These are phyloP conservation scores for Epicoccum sorghinum DNA, from an alignment of 2,329 filamentous ascomycete species.

Conservation along the genomic window DNA sequence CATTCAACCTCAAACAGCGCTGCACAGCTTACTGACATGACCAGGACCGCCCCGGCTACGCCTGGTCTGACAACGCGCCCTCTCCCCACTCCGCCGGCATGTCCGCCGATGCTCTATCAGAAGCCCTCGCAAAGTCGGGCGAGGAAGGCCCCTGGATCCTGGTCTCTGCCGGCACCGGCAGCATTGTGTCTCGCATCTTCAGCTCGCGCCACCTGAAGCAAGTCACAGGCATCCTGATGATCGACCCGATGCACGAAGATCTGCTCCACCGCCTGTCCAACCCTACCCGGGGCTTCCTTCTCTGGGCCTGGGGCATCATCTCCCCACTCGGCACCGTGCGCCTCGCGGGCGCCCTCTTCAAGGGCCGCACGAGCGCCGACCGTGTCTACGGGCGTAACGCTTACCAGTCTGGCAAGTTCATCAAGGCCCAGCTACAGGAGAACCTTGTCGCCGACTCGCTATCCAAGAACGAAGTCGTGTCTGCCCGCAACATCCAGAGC, in stretches of 20 bases:
- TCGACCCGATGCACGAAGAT: slow-evolving; percentile 90
- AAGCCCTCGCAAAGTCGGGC: slow-evolving; percentile 78
- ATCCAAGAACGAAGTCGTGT: slow-evolving; percentile 80
- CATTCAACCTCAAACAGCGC: too few species aligned
- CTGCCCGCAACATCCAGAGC: slow-evolving; percentile 79
- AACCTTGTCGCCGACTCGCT: slow-evolving; percentile 85
- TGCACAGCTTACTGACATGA: not conserved
- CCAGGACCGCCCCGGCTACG: slow-evolving; percentile 82
- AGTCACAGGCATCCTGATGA: slow-evolving; percentile 78
- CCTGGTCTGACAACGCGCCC: slow-evolving; percentile 88
- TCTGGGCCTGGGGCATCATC: slow-evolving; percentile 86
- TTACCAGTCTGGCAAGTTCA: slow-evolving; percentile 79
- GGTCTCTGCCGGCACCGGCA: slow-evolving; percentile 83
- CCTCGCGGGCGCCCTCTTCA: slow-evolving; percentile 79
- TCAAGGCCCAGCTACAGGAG: slow-evolving; percentile 93
- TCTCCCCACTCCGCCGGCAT: slow-evolving; percentile 93
- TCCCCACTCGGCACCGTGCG: slow-evolving; percentile 87
- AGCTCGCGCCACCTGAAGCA: slow-evolving; percentile 78
- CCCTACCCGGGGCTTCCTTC: slow-evolving; percentile 75
- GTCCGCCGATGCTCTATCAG: slow-evolving; percentile 85
- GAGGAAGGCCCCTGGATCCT: slow-evolving; percentile 90
- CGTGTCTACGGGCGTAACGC: slow-evolving; percentile 82
- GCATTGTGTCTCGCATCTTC: slow-evolving; percentile 90
- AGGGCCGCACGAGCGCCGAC: slow-evolving; percentile 79
- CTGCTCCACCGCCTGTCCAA: slow-evolving; percentile 71